A percentile compares a stretch with the other conserved stretches of the same genome.
Conservation (phyloP, 1,139 yeast species). For the Taphrina confusa region DNA sequence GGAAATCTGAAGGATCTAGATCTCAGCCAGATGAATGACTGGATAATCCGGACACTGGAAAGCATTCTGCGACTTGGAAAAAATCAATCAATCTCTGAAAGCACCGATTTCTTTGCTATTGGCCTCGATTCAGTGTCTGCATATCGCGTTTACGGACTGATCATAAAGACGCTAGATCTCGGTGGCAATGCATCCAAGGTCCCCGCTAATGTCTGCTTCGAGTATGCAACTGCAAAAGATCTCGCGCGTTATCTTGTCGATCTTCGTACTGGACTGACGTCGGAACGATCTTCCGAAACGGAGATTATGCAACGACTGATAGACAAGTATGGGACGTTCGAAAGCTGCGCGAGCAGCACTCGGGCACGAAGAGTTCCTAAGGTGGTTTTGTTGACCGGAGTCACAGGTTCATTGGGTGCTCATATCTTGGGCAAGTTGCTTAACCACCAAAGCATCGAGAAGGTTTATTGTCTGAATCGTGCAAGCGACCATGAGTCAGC, state of each 20-base stretch:
- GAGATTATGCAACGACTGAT: not conserved
- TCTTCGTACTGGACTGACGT: not conserved
- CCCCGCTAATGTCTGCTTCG: constrained; percentile 4
- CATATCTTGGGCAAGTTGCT: not conserved
- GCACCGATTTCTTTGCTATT: not conserved
- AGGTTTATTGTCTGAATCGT: not conserved
- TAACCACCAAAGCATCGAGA: not conserved
- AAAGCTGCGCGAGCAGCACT: not conserved
- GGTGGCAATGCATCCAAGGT: not conserved
- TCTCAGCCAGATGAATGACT: not conserved
- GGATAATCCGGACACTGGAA: not conserved
- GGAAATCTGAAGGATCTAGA: not conserved
- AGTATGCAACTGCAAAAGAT: not conserved
- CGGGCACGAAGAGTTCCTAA: not conserved
- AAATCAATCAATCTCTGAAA: not conserved
- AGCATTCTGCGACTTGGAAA: not conserved
- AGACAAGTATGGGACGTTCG: not conserved
- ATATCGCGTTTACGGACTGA: not conserved
- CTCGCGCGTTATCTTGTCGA: not conserved
- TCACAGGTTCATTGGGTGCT: not conserved
- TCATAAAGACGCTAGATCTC: not conserved
- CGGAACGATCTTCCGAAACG: not conserved
- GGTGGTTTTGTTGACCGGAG: not conserved
- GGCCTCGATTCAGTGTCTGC: not conserved
- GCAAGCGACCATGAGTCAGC: not conserved